phyloP scores from a whole-genome alignment of 768 basidiomycete species.

The Trametes villosa region DNA sequence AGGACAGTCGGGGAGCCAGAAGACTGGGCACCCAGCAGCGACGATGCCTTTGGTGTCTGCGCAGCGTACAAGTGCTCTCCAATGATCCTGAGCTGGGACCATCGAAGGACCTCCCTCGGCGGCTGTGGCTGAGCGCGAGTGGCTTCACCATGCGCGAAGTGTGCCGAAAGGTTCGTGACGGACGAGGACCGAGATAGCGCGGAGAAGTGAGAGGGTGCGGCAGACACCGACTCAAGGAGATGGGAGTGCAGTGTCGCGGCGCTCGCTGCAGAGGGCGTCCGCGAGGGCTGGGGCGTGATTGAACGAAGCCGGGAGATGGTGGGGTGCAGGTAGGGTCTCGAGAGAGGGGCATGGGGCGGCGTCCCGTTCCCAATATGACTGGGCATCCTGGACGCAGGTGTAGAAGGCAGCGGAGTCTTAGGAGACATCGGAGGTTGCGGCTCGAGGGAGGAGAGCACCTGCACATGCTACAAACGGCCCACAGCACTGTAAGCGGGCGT shows the following conservation, averaged over 20 bases:
- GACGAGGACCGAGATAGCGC: constrained; percentile 74
- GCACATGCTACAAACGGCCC: constrained; percentile 36
- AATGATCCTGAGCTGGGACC: constrained; percentile 69
- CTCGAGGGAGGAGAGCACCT: constrained; percentile 40
- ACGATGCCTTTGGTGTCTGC: constrained; percentile 60
- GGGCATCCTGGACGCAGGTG: constrained; percentile 8
- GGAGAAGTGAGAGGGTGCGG: constrained; percentile 67
- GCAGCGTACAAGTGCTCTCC: constrained; percentile 59
- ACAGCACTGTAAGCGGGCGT: constrained; percentile 31
- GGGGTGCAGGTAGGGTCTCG: constrained; percentile 69
- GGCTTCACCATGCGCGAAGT: constrained; percentile 27
- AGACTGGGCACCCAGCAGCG: constrained; percentile 60
- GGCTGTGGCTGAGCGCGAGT: constrained; percentile 16
- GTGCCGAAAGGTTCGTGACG: constrained; percentile 49
- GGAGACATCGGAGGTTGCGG: constrained; percentile 23
- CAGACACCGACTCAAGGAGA: constrained; percentile 48
- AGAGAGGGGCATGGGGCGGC: constrained; percentile 11
- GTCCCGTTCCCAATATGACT: constrained; percentile 14
- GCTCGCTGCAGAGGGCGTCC: constrained; percentile 46
- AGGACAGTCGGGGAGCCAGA: constrained; percentile 78
- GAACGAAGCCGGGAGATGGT: constrained; percentile 84
- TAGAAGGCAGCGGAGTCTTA: constrained; percentile 9
- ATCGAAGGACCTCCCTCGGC: constrained; percentile 69
- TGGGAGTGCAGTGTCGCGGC: constrained; percentile 49
- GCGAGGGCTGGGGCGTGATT: constrained; percentile 53